phyloP scores from a whole-genome alignment of 2,329 filamentous ascomycete genomes.

The Diaporthe sp. region DNA sequence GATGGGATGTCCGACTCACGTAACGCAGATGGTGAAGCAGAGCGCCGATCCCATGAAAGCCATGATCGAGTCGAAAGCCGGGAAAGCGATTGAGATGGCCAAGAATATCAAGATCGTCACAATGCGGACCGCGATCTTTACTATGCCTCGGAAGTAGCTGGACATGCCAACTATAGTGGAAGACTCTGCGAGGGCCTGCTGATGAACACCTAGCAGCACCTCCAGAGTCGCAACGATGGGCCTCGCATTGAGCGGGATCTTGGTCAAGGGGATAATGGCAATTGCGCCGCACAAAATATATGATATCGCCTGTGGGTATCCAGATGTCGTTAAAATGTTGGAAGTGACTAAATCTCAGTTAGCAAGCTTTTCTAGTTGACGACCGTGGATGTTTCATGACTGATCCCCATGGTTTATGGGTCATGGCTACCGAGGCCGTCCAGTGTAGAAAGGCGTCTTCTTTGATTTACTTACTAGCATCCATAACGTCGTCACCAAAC shows the following conservation, averaged over 20 bases:
- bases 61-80: conserved; percentile 91
- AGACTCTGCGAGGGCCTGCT: conserved; percentile 58
- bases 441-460: background rate
- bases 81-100: conserved; percentile 76
- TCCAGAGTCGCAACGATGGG: conserved; percentile 90
- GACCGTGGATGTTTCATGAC: background rate
- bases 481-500: conserved; percentile 91
- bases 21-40: conserved; percentile 94
- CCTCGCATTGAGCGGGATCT: conserved; percentile 90
- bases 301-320: conserved; percentile 81
- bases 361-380: background rate
- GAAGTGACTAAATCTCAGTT: conserved; percentile 70
- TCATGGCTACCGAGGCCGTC: too few species aligned
- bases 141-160: conserved; percentile 66
- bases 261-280: conserved; percentile 93
- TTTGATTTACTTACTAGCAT: conserved; percentile 66
- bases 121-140: conserved; percentile 74
- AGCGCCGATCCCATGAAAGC: conserved; percentile 89
- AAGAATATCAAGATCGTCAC: conserved; percentile 79
- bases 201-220: conserved; percentile 80
- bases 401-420: background rate
- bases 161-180: conserved; percentile 65
- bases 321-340: conserved; percentile 82
- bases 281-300: conserved; percentile 87
- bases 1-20: conserved; percentile 56